A percentile compares a stretch with the other conserved stretches of the same genome.
Evolutionary conservation across 768 basidiomycete species (phyloP).

Genomic region (Clathrus columnatus): DNA sequence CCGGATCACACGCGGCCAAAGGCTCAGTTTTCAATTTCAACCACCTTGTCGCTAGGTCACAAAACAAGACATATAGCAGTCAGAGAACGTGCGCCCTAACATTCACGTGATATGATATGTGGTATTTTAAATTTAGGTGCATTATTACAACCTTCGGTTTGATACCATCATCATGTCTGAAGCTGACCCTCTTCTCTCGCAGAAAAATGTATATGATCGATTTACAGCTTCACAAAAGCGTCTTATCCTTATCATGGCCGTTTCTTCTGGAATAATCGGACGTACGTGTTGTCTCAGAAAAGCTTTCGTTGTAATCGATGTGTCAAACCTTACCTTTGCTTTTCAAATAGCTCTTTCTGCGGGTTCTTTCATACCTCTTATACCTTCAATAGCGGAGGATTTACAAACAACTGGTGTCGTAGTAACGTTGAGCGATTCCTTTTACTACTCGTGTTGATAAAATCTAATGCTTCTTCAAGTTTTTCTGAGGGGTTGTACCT

Average conservation of each 20-base stretch:
- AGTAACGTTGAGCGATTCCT: conserved; percentile 36
- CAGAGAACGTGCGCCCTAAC: no score
- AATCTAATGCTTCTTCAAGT: not conserved
- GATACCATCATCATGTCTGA: not conserved
- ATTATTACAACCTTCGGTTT: no score
- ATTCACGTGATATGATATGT: no score
- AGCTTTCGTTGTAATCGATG: not conserved
- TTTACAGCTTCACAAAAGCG: conserved; percentile 46
- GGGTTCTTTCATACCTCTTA: conserved; percentile 63
- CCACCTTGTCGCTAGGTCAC: no score
- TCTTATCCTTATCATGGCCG: conserved; percentile 46
- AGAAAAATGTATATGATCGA: conserved; percentile 40
- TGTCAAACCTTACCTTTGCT: not conserved
- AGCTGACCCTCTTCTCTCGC: not conserved
- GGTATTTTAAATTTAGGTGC: no score
- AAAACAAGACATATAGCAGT: no score
- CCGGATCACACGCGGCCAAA: no score
- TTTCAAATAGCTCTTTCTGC: conserved; percentile 50
- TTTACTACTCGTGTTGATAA: not conserved
- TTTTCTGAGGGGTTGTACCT: conserved; percentile 42
- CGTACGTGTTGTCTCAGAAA: conserved; percentile 31
- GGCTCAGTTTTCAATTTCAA: no score
- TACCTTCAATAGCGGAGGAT: conserved; percentile 64
- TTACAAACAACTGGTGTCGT: conserved; percentile 45
- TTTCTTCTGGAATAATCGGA: conserved; percentile 53